Evolutionary conservation across 2,329 filamentous ascomycete genomes (phyloP).

Genomic region (Fusarium sarcochroum): DNA sequence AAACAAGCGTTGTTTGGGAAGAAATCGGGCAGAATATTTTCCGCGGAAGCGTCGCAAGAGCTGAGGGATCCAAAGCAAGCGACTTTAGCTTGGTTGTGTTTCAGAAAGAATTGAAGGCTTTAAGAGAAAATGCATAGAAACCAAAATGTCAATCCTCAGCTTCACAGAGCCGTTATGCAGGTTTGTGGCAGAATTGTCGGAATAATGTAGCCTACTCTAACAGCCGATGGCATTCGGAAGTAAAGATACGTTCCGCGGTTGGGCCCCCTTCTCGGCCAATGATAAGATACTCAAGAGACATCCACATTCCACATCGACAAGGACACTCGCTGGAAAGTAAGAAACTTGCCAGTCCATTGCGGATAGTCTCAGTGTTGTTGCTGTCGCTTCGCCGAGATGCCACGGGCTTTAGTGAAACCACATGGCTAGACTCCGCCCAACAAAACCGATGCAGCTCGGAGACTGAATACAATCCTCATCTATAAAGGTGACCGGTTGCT

Average conservation of each 20-base stretch:
- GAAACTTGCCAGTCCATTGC: neutral
- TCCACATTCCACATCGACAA: neutral
- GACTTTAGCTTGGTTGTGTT: too few relatives aligned
- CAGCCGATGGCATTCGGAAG: slow-evolving; percentile 16
- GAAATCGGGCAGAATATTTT: too few relatives aligned
- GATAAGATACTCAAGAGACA: neutral
- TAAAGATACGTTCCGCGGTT: neutral
- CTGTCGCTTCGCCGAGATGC: neutral
- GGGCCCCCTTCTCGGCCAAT: neutral
- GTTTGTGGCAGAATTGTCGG: too few relatives aligned
- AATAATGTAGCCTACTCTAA: neutral
- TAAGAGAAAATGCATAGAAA: too few relatives aligned
- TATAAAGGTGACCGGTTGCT: neutral
- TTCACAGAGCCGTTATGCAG: too few relatives aligned
- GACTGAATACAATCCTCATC: rapidly evolving
- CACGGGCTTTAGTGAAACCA: neutral
- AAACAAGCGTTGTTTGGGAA: too few relatives aligned
- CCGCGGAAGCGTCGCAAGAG: too few relatives aligned
- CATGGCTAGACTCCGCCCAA: neutral
- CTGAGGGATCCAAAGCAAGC: too few relatives aligned
- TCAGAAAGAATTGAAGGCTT: too few relatives aligned
- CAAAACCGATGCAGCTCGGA: neutral
- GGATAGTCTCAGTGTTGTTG: neutral
- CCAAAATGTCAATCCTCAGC: too few relatives aligned
- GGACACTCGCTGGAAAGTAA: too few relatives aligned